Base-by-base conservation (phyloP, 2,329 filamentous ascomycete genomes). In the Epichloe glyceriae region DNA sequence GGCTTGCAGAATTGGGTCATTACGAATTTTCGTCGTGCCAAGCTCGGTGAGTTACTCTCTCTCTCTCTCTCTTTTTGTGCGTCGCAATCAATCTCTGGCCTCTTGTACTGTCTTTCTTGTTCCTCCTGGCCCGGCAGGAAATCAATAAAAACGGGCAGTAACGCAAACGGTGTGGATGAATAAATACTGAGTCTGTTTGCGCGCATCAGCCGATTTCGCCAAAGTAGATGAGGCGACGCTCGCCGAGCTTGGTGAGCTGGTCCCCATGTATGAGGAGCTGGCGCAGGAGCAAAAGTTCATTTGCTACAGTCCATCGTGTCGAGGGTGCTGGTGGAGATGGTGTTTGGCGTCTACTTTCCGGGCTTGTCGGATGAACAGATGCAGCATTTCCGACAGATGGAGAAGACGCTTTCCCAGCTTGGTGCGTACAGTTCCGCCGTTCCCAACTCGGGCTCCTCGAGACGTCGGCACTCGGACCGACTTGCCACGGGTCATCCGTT, bases 1-100 rank as follows among this genome's bases (percentile, higher is more conserved):
- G 78, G 82, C 22, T 66, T 86, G 57, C 83, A 87, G 66, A 86
- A 88, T 58, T 88, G 84, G 84, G 78, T 83, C 3, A 80, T 88
- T 57, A 75, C 78, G 26, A 78, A 85, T 61, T 88, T 85, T 56
- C 73, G 84, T 48, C 78, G 76, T 54, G 73, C 76, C 12, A 84
- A 75, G 66, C 65, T 84, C 45, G 69, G 74, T 76, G 61, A 57
- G 70, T 64, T 11, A n/a, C 14, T 14, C 19, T 22, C 12, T 14
- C 19, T 14, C 12, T 7, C 6, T 26, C 7, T 8, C 6, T 8
- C 6, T 26, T 7, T 15, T 10, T 5, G 20, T 44, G 41, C 12
- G 4, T 44, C 15, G 10, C 22, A 15, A 14, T 30, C 22, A 12
- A 42, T 2, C 22, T 30, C 17, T 26, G 19, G 20, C 2, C 3